Base-by-base conservation (phyloP, 495 filamentous ascomycete species). In the Margaritispora aquatica region DNA sequence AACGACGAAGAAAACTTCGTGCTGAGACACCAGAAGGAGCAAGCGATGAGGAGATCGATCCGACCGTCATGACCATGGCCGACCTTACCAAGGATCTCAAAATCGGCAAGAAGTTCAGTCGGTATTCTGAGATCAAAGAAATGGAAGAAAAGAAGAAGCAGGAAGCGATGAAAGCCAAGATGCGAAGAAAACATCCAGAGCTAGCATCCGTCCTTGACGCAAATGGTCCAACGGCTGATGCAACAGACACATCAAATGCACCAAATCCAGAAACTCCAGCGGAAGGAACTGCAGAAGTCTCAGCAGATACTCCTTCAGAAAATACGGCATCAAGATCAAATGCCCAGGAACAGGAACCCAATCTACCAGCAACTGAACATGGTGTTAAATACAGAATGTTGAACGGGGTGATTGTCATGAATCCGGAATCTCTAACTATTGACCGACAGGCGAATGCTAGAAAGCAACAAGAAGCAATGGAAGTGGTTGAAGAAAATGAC, bases 401-500 rank as follows among this genome's bases (percentile, higher is more conserved):
- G 46, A 87, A 96, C 69, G 92, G 92, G 17, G 78, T 90, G 63
- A 90, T 97, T 61, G 85, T 92, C 5, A 71, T 94, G 13, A 89
- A 96, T 66, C 78, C 88, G 36, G 72, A 77, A n/a, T 88, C 88
- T 0, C 76, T 94, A n/a, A 77, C 84, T 24, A 82, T 96, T 41
- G 87, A 96, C 72, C 83, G 89, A 0, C 88, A 92, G 58, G 86
- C 87, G 21, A 79, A 81, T 44, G 87, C 85, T 19, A 77, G 75
- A 22, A 67, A 73, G n/a, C 75, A 75, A 23, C 75, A 77, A 23
- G 77, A 77, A n/a, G 73, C 69, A 0, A 76, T 86, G 24, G 85
- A 89, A 53, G 81, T 84, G 44, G 75, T 90, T 7, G 87, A 89
- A 64, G 95, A 97, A 68, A 89, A 89, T 69, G 88, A 92, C 24